These are phyloP conservation scores for Paramyrothecium roridum DNA, from an alignment of 2,329 filamentous ascomycete genomes.

Conservation along the genomic window DNA sequence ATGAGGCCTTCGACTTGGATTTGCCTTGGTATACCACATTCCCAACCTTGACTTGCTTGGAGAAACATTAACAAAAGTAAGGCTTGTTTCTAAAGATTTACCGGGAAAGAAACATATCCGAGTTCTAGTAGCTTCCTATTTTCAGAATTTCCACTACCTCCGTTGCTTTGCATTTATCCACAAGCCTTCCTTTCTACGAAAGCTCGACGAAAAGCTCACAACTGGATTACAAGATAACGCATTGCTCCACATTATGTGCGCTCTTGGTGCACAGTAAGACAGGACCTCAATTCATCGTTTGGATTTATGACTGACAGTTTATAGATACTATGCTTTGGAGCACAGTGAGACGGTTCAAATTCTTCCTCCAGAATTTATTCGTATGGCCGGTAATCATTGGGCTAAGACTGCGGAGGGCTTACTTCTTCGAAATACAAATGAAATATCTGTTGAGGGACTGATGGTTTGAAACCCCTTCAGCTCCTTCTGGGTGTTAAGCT, in stretches of 20 bases:
- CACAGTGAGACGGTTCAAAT: constrained; percentile 5
- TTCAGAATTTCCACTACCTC: constrained; percentile 18
- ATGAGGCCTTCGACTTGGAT: neutral
- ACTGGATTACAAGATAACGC: constrained; percentile 11
- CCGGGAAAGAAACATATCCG: constrained; percentile 8
- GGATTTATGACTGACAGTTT: neutral
- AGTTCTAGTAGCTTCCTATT: constrained; percentile 14
- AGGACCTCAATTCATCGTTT: neutral
- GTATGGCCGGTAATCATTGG: constrained; percentile 11
- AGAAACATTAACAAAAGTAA: constrained; percentile 1
- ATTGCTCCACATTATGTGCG: constrained; percentile 15
- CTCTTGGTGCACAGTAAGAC: constrained; percentile 15
- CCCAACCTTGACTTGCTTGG: no score
- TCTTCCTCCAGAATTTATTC: neutral
- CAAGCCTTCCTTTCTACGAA: constrained; percentile 17
- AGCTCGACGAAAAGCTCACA: constrained; percentile 11
- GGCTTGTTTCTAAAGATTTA: constrained; percentile 5
- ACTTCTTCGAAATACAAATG: constrained; percentile 5
- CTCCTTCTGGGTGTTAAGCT: neutral
- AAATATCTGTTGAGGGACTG: constrained; percentile 10
- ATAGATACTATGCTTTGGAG: constrained; percentile 12
- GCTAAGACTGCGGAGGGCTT: constrained; percentile 8
- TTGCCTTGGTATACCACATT: neutral
- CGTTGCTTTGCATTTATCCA: constrained; percentile 20
- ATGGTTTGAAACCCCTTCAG: constrained; percentile 5